A percentile compares a stretch with the other conserved stretches of the same genome.
Conservation (phyloP, 768 basidiomycete species). For the Solioccasus polychromus region DNA sequence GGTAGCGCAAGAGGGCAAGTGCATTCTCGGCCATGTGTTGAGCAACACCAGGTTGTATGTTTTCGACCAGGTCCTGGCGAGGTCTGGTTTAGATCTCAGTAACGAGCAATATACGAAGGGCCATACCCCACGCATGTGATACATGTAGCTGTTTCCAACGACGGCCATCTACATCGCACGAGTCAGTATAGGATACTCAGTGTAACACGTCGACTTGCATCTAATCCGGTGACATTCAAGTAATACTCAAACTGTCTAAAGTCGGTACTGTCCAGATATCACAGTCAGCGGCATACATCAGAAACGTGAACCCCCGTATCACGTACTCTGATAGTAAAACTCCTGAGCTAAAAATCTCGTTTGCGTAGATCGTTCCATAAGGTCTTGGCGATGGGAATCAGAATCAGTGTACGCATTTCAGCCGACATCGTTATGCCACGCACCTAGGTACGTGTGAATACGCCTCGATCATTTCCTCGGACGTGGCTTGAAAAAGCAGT, state of each 20-base stretch:
- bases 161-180: slow-evolving; percentile 69
- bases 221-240: slow-evolving; percentile 85
- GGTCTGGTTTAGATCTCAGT: neutral
- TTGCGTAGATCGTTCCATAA: slow-evolving; percentile 84
- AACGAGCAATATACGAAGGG: neutral
- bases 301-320: neutral
- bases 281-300: slow-evolving; percentile 10
- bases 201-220: slow-evolving; percentile 50
- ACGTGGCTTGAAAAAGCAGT: slow-evolving; percentile 93
- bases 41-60: slow-evolving; percentile 82
- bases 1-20: slow-evolving; percentile 71
- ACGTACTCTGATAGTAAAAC: slow-evolving; percentile 84
- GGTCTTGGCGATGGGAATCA: slow-evolving; percentile 46
- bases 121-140: slow-evolving; percentile 83
- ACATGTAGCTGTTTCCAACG: slow-evolving; percentile 88
- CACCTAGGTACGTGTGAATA: slow-evolving; percentile 82
- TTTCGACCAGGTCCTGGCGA: slow-evolving; percentile 66
- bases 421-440: neutral
- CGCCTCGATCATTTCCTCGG: slow-evolving; percentile 90
- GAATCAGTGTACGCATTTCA: neutral
- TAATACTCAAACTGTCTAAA: slow-evolving; percentile 93
- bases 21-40: slow-evolving; percentile 91
- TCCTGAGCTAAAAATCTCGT: slow-evolving; percentile 91
- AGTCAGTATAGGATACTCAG: neutral
- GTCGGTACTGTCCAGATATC: slow-evolving; percentile 64